Percentiles rank a stretch among this genome's conserved stretches.
These are phyloP conservation scores for Kitagawia praeruptora DNA, from an alignment of 129 eudicot genomes.

Conservation along the genomic window DNA sequence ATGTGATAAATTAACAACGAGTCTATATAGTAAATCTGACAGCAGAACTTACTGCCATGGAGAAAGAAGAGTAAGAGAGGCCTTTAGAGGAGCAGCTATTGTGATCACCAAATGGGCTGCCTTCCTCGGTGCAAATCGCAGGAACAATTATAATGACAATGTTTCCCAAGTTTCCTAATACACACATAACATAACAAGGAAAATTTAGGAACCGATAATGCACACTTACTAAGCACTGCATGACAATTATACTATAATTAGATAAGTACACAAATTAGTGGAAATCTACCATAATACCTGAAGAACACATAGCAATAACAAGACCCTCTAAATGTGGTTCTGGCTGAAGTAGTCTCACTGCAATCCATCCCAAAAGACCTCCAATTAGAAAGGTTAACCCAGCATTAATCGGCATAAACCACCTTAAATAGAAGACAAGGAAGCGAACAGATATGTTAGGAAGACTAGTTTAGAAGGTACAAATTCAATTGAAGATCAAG, in stretches of 20 bases:
- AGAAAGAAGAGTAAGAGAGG: conserved; percentile 80
- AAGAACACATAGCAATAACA: conserved; percentile 42
- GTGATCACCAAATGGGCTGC: conserved; percentile 87
- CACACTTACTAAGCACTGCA: background rate
- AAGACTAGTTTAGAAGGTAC: background rate
- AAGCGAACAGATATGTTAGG: background rate
- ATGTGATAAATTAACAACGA: background rate
- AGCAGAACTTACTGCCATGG: conserved; percentile 59
- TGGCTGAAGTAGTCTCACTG: conserved; percentile 51
- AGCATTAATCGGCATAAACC: conserved; percentile 76
- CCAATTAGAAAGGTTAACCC: conserved; percentile 59
- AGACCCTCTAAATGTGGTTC: conserved; percentile 57
- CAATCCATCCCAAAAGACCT: conserved; percentile 67
- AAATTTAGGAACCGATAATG: background rate
- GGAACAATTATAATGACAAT: conserved; percentile 73
- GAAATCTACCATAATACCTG: background rate
- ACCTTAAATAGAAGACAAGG: conserved; percentile 33
- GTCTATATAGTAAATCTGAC: background rate
- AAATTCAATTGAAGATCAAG: background rate
- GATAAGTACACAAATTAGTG: background rate
- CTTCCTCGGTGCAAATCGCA: conserved; percentile 69
- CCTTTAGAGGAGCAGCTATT: conserved; percentile 48
- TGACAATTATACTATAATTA: background rate
- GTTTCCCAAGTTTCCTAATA: conserved; percentile 75
- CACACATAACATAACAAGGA: background rate